Conservation (phyloP, 257 asterid species). For the Nicotiana noctiflora region DNA sequence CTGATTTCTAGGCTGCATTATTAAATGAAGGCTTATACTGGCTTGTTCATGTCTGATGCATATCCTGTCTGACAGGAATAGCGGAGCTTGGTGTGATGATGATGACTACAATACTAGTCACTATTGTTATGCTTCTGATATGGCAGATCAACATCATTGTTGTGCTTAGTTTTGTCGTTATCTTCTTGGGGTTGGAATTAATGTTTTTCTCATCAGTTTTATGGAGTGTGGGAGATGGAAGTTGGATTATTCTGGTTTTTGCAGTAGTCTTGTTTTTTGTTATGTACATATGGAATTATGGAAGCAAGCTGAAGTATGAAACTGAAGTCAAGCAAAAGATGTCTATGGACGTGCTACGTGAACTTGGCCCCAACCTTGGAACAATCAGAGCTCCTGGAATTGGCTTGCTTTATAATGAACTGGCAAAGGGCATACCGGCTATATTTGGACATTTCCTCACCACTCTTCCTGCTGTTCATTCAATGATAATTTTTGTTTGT, state of each 20-base stretch:
- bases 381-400: conserved; percentile 95
- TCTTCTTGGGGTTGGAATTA: conserved; percentile 83
- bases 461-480: conserved; percentile 93
- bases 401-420: conserved; percentile 82
- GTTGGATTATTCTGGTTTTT: conserved; percentile 88
- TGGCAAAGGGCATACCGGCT: conserved; percentile 90
- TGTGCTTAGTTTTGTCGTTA: conserved; percentile 54
- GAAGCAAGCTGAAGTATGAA: conserved; percentile 83
- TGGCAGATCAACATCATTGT: conserved; percentile 81
- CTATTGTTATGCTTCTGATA: conserved; percentile 94
- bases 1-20: background rate
- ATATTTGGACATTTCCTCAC: conserved; percentile 92
- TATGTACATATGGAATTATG: conserved; percentile 95
- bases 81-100: conserved; percentile 97
- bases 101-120: conserved; percentile 79
- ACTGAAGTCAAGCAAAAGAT: conserved; percentile 83
- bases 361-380: conserved; percentile 82
- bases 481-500: conserved; percentile 90
- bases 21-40: background rate
- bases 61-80: conserved; percentile 48
- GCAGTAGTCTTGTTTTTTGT: conserved; percentile 62
- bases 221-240: conserved; percentile 91
- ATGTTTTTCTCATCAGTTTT: conserved; percentile 81
- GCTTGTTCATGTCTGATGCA: conserved; percentile 26
- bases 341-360: conserved; percentile 77